Evolutionary conservation across 225 moss, liverwort and hornwort genomes (phyloP).

Genomic region (Pseudisothecium myosuroides): DNA sequence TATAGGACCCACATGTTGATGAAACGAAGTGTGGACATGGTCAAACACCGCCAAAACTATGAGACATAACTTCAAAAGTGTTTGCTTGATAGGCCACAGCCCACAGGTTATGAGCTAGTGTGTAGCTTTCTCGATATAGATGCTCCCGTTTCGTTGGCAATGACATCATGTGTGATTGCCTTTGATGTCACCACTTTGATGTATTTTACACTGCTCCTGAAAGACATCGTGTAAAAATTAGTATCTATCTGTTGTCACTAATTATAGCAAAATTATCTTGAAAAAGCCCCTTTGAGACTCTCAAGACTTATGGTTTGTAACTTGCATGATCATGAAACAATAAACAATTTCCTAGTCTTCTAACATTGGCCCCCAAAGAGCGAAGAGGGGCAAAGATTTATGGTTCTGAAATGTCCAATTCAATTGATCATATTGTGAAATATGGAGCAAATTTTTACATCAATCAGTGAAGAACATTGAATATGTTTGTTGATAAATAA

Average conservation of each 20-base stretch:
- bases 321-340: neutral
- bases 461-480: neutral
- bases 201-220: constrained; percentile 36
- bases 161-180: neutral
- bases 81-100: neutral
- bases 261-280: neutral
- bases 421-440: neutral
- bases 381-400: neutral
- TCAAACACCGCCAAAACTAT: constrained; percentile 31
- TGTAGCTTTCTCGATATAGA: constrained; percentile 13
- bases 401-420: neutral
- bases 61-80: neutral
- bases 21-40: neutral
- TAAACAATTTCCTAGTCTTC: neutral
- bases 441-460: neutral
- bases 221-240: neutral
- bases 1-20: neutral
- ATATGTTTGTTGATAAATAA: neutral
- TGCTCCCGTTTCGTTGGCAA: constrained; percentile 1
- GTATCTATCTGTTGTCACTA: neutral
- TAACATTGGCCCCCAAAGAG: neutral
- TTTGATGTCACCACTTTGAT: constrained; percentile 26
- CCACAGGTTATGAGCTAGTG: neutral
- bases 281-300: neutral
- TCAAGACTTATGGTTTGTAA: neutral